Conservation (phyloP, 768 basidiomycete species). For the Dentipellis sp. region DNA sequence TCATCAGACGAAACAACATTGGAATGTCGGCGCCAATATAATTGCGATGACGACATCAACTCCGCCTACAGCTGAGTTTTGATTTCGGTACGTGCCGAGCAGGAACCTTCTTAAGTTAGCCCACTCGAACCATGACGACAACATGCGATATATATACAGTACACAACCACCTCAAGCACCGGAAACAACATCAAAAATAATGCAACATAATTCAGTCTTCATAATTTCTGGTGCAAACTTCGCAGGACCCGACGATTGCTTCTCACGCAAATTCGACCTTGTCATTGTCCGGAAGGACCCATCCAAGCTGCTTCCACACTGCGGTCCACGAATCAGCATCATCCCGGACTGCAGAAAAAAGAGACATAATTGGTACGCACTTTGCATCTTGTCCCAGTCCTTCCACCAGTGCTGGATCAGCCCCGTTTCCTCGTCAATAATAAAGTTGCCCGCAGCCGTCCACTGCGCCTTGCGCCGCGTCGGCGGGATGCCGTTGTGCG, state of each 20-base stretch:
- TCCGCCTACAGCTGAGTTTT: too few relatives aligned
- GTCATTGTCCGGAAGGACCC: constrained; percentile 13
- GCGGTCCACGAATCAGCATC: background rate
- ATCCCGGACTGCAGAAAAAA: background rate
- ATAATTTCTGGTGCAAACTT: too few relatives aligned
- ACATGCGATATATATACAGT: too few relatives aligned
- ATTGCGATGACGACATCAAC: too few relatives aligned
- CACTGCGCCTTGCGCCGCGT: constrained; percentile 9
- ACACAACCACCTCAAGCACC: too few relatives aligned
- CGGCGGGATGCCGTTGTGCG: constrained; percentile 8
- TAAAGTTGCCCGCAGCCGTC: constrained; percentile 14
- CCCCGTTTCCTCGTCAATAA: constrained; percentile 9
- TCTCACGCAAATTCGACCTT: constrained; percentile 7
- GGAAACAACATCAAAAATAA: too few relatives aligned
- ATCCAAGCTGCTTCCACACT: constrained; percentile 14
- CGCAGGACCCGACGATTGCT: background rate
- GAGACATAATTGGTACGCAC: background rate
- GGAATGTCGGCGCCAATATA: too few relatives aligned
- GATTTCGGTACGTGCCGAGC: too few relatives aligned
- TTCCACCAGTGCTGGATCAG: constrained; percentile 15
- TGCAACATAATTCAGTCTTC: too few relatives aligned
- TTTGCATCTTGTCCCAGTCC: constrained; percentile 15
- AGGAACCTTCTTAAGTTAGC: too few relatives aligned
- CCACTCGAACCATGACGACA: too few relatives aligned
- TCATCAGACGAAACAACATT: too few relatives aligned